These are phyloP conservation scores for Candolleomyces aberdarensis DNA, from an alignment of 768 basidiomycete species.

Conservation along the genomic window DNA sequence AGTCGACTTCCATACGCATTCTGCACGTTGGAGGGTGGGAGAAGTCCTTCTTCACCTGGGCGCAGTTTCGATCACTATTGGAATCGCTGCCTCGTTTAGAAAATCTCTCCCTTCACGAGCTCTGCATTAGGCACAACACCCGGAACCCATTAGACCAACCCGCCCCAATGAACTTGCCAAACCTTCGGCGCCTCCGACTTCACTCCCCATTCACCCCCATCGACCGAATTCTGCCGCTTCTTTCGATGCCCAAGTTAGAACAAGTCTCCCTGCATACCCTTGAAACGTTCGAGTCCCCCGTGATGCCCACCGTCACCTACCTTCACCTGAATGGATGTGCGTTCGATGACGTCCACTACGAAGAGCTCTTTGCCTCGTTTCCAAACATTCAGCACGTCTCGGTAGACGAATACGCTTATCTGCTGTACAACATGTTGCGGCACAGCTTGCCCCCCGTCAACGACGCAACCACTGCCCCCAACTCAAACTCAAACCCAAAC, in stretches of 20 bases:
- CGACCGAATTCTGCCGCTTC: slow-evolving; percentile 31
- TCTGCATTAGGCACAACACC: slow-evolving; percentile 31
- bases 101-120: slow-evolving; percentile 40
- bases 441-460: slow-evolving; percentile 9
- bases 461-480: neutral
- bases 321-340: slow-evolving; percentile 32
- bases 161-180: slow-evolving; percentile 28
- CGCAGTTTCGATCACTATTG: slow-evolving; percentile 33
- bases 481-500: too few species aligned
- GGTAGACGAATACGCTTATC: slow-evolving; percentile 31
- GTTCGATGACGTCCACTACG: slow-evolving; percentile 29
- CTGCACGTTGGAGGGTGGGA: slow-evolving; percentile 44
- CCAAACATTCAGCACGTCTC: slow-evolving; percentile 31
- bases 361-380: slow-evolving; percentile 30
- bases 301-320: slow-evolving; percentile 30
- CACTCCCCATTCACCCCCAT: slow-evolving; percentile 32
- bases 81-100: slow-evolving; percentile 30
- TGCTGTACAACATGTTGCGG: slow-evolving; percentile 26
- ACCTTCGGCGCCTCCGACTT: slow-evolving; percentile 38
- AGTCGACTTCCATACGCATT: slow-evolving; percentile 30
- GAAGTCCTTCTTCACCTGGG: slow-evolving; percentile 29
- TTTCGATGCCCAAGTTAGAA: slow-evolving; percentile 34
- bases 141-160: slow-evolving; percentile 26
- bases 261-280: slow-evolving; percentile 32
- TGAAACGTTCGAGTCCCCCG: slow-evolving; percentile 29